Evolutionary conservation across 163 green algal species (phyloP), one percentile per base, ranked within the genome.

Genomic region (Chlamydomonas reinhardtii): DNA sequence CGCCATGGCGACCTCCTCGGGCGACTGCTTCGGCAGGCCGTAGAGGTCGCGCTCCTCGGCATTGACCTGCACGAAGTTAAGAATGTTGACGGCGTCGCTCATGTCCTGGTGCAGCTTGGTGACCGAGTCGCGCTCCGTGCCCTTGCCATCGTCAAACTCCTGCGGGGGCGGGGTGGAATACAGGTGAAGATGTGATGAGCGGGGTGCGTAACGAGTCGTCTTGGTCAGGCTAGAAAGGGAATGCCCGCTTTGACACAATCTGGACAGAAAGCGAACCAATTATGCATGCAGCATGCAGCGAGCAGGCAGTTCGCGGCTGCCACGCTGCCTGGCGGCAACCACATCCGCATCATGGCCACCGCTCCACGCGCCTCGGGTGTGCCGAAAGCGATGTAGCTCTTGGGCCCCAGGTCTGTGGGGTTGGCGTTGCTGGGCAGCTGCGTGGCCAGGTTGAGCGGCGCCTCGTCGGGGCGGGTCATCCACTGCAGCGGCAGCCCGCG

Each of bases 21-120:
- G 48, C 1, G 48, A 56, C 48, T 56, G 48, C 14, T 17, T 19
- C 48, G 48, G 48, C 48, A 56, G 48, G 48, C 48, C 48, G 14
- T 20, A 56, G 48, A 9, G 48, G 48, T 9, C 48, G 48, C 48
- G 48, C 9, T 56, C 48, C 1, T 9, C 48, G 48, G 14, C 12
- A 19, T 19, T 56, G 48, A 56, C 48, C 48, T 94, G 85, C 20
- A 62, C 56, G 89, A 96, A 87, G 48, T 93, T 76, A 48, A 97
- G 52, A n/a, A 96, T 48, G 89, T 97, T 97, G 88, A 98, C 90
- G 0, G 95, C 96, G 83, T 98, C 96, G 27, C 75, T 89, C 93
- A 98, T 95, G 92, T 98, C 96, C 20, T 89, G 81, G 88, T 98
- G 96, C 81, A 98, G 88, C 90, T 97, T 96, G 69, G 96, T 98